Evolutionary conservation across 2,329 filamentous ascomycete species (phyloP).

Genomic region (Epichloe scottii): DNA sequence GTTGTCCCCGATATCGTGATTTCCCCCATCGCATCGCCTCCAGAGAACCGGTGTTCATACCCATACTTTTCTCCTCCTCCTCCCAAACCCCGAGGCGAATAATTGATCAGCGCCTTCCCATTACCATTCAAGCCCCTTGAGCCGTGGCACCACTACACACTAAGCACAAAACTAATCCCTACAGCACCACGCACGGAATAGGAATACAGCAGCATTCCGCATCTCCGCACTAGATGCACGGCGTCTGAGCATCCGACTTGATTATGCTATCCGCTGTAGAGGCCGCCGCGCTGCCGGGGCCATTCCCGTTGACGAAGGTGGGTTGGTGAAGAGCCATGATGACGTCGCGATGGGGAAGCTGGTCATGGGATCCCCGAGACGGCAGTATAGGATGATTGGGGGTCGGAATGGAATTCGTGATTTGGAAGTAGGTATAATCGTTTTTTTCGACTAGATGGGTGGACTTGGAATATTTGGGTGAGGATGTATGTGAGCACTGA

Average conservation of each 20-base stretch:
- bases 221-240: slow-evolving; percentile 37
- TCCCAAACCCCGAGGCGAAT: neutral
- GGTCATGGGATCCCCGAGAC: too few relatives aligned
- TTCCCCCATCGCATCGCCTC: neutral
- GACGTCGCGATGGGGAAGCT: neutral
- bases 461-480: too few relatives aligned
- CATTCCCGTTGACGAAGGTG: slow-evolving; percentile 22
- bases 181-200: slow-evolving; percentile 40
- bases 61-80: too few relatives aligned
- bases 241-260: slow-evolving; percentile 34
- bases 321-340: slow-evolving; percentile 12
- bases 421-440: too few relatives aligned
- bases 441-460: too few relatives aligned
- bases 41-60: neutral
- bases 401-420: too few relatives aligned
- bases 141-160: too few relatives aligned
- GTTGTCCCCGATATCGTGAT: too few relatives aligned
- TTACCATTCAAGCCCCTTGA: too few relatives aligned
- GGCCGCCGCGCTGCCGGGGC: slow-evolving; percentile 34
- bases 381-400: too few relatives aligned
- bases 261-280: slow-evolving; percentile 38
- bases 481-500: too few relatives aligned
- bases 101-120: too few relatives aligned
- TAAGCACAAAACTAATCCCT: slow-evolving; percentile 5
- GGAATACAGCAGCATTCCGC: slow-evolving; percentile 43